Conservation (phyloP, 177 flowering plant genomes). For the Vitis hybrid region DNA sequence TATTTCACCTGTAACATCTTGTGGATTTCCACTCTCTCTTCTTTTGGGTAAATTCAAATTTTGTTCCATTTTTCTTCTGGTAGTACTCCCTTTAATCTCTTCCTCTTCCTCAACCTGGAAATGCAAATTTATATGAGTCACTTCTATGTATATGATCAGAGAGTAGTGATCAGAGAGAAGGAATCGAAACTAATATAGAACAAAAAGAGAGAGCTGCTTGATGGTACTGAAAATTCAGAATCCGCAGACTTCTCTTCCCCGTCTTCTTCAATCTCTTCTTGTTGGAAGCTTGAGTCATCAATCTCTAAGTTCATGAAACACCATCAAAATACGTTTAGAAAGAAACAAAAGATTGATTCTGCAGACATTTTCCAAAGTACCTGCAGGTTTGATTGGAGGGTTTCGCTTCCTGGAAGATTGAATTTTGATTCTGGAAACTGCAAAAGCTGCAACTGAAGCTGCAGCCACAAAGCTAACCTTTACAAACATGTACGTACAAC, state of each 20-base stretch:
- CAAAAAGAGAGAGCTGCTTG: neutral
- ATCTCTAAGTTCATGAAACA: conserved; percentile 7
- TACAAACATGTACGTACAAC: conserved; percentile 15
- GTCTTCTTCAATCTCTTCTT: conserved; percentile 2
- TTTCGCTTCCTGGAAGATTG: neutral
- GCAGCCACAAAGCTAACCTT: conserved; percentile 12
- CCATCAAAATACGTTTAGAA: neutral
- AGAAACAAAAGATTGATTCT: neutral
- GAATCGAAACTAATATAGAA: neutral
- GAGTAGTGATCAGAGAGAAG: no score
- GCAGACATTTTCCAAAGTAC: conserved; percentile 1
- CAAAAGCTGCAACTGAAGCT: conserved; percentile 18
- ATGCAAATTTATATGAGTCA: neutral
- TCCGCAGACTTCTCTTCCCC: conserved; percentile 8
- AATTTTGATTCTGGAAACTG: conserved; percentile 10
- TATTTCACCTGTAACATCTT: neutral
- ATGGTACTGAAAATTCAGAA: conserved; percentile 2
- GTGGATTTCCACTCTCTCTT: neutral
- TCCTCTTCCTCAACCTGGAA: neutral
- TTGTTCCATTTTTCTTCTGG: neutral
- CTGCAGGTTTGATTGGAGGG: conserved; percentile 10
- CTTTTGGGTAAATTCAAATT: neutral
- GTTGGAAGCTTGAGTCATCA: conserved; percentile 9
- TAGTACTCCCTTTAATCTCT: neutral
- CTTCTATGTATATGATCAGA: no score